These are phyloP conservation scores for Pecoramyces ruminantium DNA, from an alignment of 192 early-diverging fungal genomes.

Conservation along the genomic window DNA sequence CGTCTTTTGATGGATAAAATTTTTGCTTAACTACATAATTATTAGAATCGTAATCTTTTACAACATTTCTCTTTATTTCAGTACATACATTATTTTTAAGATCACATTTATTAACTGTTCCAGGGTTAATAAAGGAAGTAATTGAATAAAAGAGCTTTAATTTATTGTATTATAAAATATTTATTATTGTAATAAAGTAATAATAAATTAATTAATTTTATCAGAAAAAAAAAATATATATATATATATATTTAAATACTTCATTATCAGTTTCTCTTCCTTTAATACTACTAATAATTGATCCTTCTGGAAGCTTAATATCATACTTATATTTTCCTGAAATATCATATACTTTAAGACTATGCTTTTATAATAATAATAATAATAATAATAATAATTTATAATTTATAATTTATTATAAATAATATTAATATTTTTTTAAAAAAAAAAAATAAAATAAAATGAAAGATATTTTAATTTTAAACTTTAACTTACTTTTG, in stretches of 20 bases:
- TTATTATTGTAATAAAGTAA: too few species aligned
- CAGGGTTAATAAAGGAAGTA: slow-evolving; percentile 35
- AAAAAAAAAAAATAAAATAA: too few species aligned
- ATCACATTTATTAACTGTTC: slow-evolving; percentile 36
- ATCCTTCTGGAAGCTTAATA: background rate
- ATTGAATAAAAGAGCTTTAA: slow-evolving; percentile 5
- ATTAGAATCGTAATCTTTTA: slow-evolving; percentile 25
- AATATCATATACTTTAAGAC: background rate
- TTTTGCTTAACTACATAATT: slow-evolving; percentile 43
- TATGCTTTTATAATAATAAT: background rate
- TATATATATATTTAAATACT: too few species aligned
- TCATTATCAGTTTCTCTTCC: background rate
- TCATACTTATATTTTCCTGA: background rate
- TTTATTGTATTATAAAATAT: too few species aligned
- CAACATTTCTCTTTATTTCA: slow-evolving; percentile 18
- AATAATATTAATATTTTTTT: too few species aligned
- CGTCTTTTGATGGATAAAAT: slow-evolving; percentile 46
- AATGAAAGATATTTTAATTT: too few species aligned
- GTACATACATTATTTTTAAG: slow-evolving; percentile 11
- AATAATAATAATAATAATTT: too few species aligned
- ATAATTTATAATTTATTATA: too few species aligned
- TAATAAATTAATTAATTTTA: too few species aligned
- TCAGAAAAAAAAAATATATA: too few species aligned
- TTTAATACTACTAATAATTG: background rate
- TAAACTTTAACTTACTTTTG: too few species aligned